Evolutionary conservation across 2,329 filamentous ascomycete genomes (phyloP), one percentile per base, ranked within the genome.

Genomic region (Penicillium verrucosum): DNA sequence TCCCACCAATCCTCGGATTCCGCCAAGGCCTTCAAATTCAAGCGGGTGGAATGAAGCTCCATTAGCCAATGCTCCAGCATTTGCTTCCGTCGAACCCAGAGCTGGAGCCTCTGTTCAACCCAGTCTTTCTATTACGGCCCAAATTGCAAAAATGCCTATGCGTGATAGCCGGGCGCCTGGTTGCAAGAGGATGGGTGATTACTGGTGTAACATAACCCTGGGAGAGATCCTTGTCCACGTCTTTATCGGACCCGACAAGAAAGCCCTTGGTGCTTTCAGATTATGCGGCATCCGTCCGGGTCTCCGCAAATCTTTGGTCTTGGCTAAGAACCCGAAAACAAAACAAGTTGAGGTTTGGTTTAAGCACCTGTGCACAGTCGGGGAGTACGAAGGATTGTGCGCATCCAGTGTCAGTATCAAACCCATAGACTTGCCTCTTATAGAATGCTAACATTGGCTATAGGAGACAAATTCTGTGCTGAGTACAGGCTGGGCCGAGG

Each of bases 401-500:
- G 45, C 49, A 8, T 21, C 37, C 1, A 49, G 30, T 36, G 52
- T 54, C 6, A 54, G 52, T 54, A 8, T n/a, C 11, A 27, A 6
- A 14, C 16, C 16, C 10, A 11, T 23, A 25, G 2, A 16, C n/a
- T 27, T 23, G 3, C 36, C 23, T 23, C 9, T 23, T 12, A 23
- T 27, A 23, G 0, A 41, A 23, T 36, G 37, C 44, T 49, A 36
- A 54, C 12, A 16, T 16, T 21, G 8, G n/a, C 8, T 18, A 29
- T 16, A 54, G 52, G 16, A 14, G 14, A 16, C 6, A 7, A 32
- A 51, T 34, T 44, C 12, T 9, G 18, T 50, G 18, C 32, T 37
- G 46, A 63, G 63, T 37, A 72, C 66, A 50, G 70, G 69, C 36
- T 76, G 70, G 67, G 59, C 75, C 27, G 63, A 72, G 53, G 69